These are phyloP conservation scores for Candida ascalaphidarum DNA, from an alignment of 805 yeast genomes.

Conservation along the genomic window DNA sequence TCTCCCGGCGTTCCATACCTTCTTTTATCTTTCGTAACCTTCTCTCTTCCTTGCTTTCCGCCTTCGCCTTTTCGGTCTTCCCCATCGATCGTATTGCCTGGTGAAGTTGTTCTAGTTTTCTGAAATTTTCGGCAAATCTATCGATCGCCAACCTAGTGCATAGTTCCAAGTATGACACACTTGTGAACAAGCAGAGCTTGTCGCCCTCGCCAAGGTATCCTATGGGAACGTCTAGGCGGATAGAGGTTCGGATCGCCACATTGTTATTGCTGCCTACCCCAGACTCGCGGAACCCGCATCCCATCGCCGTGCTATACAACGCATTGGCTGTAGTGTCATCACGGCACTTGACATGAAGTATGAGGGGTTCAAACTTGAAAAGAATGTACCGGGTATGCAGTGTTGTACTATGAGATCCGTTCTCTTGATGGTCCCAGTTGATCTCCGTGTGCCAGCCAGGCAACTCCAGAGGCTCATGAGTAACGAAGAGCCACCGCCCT, in stretches of 20 bases:
- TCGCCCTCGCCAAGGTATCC: conserved; percentile 37
- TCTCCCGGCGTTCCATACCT: conserved; percentile 24
- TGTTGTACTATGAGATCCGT: conserved; percentile 1
- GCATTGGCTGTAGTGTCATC: conserved; percentile 47
- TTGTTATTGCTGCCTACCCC: conserved; percentile 76
- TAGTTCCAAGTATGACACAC: conserved; percentile 39
- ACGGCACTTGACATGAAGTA: conserved; percentile 76
- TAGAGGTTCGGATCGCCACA: conserved; percentile 71
- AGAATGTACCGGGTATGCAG: conserved; percentile 45
- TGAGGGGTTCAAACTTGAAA: conserved; percentile 79
- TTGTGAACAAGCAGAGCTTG: conserved; percentile 36
- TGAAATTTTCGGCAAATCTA: conserved; percentile 58
- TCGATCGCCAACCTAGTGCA: conserved; percentile 49
- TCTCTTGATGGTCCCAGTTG: conserved; percentile 9
- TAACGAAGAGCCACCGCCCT: conserved; percentile 76
- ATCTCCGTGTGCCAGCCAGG: conserved; percentile 38
- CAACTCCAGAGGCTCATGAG: conserved; percentile 51
- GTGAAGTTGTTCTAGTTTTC: conserved; percentile 43
- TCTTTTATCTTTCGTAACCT: conserved; percentile 44
- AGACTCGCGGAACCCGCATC: conserved; percentile 79
- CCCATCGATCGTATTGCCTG: conserved; percentile 29
- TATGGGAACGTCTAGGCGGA: conserved; percentile 69
- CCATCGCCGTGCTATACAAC: conserved; percentile 65
- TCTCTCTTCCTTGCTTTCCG: conserved; percentile 52
- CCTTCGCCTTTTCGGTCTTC: conserved; percentile 1